A percentile compares a stretch with the other conserved stretches of the same genome.
Evolutionary conservation across 2,329 filamentous ascomycete genomes (phyloP).

Genomic region (Epichloe baconii): DNA sequence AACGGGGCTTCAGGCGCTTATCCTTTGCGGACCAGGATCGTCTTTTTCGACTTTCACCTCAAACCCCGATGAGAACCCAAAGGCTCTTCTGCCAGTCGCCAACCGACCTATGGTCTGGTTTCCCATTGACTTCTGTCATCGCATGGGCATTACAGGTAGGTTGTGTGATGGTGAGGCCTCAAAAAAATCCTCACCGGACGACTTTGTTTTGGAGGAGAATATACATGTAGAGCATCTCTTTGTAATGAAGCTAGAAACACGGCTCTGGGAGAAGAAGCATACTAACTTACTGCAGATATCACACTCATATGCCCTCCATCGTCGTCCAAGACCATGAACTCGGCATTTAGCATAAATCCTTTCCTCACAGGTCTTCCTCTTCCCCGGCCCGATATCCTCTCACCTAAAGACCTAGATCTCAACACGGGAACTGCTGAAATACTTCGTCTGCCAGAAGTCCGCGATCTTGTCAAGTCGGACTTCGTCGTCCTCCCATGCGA

Average conservation of each 20-base stretch:
- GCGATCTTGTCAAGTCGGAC: constrained; percentile 64
- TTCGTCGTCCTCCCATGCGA: constrained; percentile 91
- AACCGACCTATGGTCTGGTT: constrained; percentile 88
- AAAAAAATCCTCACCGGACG: too few species aligned
- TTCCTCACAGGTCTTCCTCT: constrained; percentile 60
- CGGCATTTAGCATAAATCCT: constrained; percentile 65
- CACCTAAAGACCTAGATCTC: constrained; percentile 62
- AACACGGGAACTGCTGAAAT: constrained; percentile 86
- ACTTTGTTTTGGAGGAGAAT: background rate
- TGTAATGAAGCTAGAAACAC: background rate
- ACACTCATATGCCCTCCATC: constrained; percentile 51
- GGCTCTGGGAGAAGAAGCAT: too few species aligned
- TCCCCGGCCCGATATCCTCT: constrained; percentile 64
- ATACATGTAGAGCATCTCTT: background rate
- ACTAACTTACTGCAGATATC: constrained; percentile 32
- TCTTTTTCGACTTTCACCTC: constrained; percentile 75
- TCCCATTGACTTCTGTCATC: constrained; percentile 72
- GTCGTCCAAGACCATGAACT: constrained; percentile 52
- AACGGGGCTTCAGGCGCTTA: constrained; percentile 68
- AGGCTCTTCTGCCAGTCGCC: constrained; percentile 69
- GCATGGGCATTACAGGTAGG: constrained; percentile 63
- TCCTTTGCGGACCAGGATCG: constrained; percentile 70
- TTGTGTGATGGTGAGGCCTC: constrained; percentile 1
- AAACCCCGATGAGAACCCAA: constrained; percentile 67
- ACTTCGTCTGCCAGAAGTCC: constrained; percentile 70